Evolutionary conservation across 2,329 filamentous ascomycete species (phyloP), one percentile per base, ranked within the genome.

Genomic region (Penicillium freii): DNA sequence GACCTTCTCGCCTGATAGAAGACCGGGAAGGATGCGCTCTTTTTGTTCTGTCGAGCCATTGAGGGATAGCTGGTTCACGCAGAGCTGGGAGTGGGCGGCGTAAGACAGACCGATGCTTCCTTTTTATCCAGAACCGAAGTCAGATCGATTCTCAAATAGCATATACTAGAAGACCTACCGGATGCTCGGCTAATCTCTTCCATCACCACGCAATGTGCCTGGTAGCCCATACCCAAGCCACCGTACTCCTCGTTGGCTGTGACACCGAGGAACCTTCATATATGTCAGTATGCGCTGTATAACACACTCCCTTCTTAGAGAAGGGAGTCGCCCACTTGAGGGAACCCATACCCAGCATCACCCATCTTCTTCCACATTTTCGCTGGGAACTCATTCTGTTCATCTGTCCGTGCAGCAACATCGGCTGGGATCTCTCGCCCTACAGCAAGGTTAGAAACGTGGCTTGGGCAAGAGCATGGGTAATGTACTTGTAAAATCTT

Each of bases 331-430:
- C 3, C 6, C 4, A 13, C 2, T n/a, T 11, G 7, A 49, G 7
- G 3, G 1, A 19, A 3, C n/a, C 40, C 59, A 40, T 73, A 81
- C 70, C 85, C 94, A 34, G 94, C 94, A 63, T 92, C 89, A 61
- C 94, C 94, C 49, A 99, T 81, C 78, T 96, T 97, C 73, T 83
- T 81, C 94, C 94, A 99, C 88, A 99, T 93, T 7, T 89, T 86
- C 50, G 85, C 83, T 4, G 94, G 94, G 74, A 99, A 99, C 48
- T 85, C 86, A 82, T 97, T 97, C 70, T 82, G 82, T 70, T 84
- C 84, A 78, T 99, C 93, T n/a, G 92, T 95, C 55, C 80, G 80
- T 11, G 90, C 84, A 0, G 93, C 94, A 15, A 97, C 79, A 63
- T 92, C 87, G 72, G 91, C 89, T 21, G 91, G 79, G 56, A 97